phyloP scores from a whole-genome alignment of 192 early-diverging fungal species.

The Globomyces pollinis-pini region DNA sequence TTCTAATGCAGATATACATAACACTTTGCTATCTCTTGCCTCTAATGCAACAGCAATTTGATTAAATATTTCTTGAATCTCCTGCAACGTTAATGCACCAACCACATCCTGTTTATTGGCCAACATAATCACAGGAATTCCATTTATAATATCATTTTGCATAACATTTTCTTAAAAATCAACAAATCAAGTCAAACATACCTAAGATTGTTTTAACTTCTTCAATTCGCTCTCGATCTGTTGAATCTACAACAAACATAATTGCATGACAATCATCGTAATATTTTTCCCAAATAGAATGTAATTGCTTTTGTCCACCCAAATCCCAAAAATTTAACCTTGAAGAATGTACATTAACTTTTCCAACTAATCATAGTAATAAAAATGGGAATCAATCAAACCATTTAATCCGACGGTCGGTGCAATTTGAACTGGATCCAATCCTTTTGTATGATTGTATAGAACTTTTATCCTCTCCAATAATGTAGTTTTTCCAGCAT shows the following conservation, averaged over 20 bases:
- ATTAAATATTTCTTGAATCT: conserved; percentile 89
- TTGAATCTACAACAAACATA: conserved; percentile 88
- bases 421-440: conserved; percentile 81
- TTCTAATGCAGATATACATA: conserved; percentile 71
- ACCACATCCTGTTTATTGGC: conserved; percentile 89
- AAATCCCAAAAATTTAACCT: conserved; percentile 92
- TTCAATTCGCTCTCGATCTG: conserved; percentile 70
- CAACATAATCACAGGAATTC: conserved; percentile 84
- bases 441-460: conserved; percentile 61
- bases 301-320: conserved; percentile 84
- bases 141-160: conserved; percentile 62
- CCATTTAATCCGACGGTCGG: conserved; percentile 94
- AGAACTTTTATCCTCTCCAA: conserved; percentile 84
- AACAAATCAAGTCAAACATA: conserved; percentile 28
- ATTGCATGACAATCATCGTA: conserved; percentile 89
- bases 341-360: conserved; percentile 58
- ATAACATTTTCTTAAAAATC: conserved; percentile 67
- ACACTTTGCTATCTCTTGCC: conserved; percentile 76
- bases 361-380: no score
- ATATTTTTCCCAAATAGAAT: conserved; percentile 88
- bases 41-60: conserved; percentile 75
- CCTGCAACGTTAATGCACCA: conserved; percentile 84
- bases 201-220: conserved; percentile 70
- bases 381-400: not conserved
- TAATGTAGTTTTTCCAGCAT: conserved; percentile 97